phyloP scores from a whole-genome alignment of 2,329 filamentous ascomycete species.

The Verticillium klebahnii region DNA sequence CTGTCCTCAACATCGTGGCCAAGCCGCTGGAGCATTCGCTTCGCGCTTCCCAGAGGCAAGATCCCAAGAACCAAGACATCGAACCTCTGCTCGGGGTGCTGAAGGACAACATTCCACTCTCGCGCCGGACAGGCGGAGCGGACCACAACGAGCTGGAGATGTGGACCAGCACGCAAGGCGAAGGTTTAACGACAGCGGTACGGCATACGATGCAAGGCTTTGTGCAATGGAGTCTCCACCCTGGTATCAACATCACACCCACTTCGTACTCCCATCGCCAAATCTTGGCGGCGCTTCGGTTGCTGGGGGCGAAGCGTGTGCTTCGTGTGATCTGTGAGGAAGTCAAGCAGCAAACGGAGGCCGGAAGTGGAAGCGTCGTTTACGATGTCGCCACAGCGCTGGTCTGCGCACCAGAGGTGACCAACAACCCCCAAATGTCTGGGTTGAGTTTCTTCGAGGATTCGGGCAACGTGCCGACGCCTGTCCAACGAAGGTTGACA shows the following conservation, averaged over 20 bases:
- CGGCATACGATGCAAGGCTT: slow-evolving; percentile 59
- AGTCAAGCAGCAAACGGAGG: slow-evolving; percentile 55
- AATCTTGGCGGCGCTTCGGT: slow-evolving; percentile 54
- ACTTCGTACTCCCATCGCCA: slow-evolving; percentile 70
- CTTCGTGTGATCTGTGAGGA: slow-evolving; percentile 64
- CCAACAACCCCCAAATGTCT: slow-evolving; percentile 32
- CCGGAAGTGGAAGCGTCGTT: slow-evolving; percentile 54
- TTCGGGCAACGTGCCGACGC: slow-evolving; percentile 27
- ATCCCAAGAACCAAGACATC: slow-evolving; percentile 64
- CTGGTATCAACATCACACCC: slow-evolving; percentile 49
- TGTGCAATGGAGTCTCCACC: slow-evolving; percentile 61
- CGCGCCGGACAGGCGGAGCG: slow-evolving; percentile 57
- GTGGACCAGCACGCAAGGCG: slow-evolving; percentile 55
- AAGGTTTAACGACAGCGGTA: slow-evolving; percentile 53
- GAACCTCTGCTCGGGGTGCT: slow-evolving; percentile 65
- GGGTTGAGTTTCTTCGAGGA: slow-evolving; percentile 27
- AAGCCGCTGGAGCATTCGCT: slow-evolving; percentile 65
- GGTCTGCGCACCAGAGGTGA: slow-evolving; percentile 61
- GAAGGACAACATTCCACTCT: slow-evolving; percentile 52
- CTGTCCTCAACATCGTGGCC: slow-evolving; percentile 67
- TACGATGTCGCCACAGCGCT: slow-evolving; percentile 67
- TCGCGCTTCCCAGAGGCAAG: slow-evolving; percentile 59
- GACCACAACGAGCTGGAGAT: slow-evolving; percentile 63
- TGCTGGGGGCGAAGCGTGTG: slow-evolving; percentile 58
- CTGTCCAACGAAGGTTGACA: slow-evolving; percentile 44